Evolutionary conservation across 257 asterid species (phyloP).

Genomic region (Asclepias syriaca): DNA sequence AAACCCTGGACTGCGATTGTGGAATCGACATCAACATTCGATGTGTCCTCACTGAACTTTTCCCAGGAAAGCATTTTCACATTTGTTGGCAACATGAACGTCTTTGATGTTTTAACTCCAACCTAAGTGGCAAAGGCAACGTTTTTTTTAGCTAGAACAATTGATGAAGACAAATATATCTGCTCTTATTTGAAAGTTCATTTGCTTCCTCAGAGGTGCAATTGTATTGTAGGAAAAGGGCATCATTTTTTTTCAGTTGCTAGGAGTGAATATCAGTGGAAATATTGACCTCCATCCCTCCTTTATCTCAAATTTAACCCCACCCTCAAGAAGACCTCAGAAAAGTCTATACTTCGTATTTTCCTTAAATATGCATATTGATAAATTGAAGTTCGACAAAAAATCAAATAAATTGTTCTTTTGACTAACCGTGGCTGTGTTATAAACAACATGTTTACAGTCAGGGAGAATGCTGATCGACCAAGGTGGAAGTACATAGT

Average conservation of each 20-base stretch:
- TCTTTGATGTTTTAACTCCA: constrained; percentile 39
- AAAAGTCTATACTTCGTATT: background rate
- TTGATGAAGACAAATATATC: background rate
- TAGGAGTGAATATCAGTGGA: background rate
- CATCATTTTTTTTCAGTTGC: background rate
- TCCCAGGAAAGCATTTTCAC: constrained; percentile 56
- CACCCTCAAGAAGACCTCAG: background rate
- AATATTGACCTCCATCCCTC: background rate
- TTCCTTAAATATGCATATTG: background rate
- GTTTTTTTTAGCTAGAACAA: background rate
- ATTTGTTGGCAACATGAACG: constrained; percentile 56
- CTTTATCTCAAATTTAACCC: background rate
- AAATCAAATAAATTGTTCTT: background rate
- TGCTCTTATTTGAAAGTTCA: background rate
- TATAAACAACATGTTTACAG: constrained; percentile 60
- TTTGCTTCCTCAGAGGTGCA: background rate
- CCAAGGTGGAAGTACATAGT: constrained; percentile 87
- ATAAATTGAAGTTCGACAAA: background rate
- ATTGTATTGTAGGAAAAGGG: background rate
- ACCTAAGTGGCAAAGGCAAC: constrained; percentile 36
- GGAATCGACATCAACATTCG: constrained; percentile 47
- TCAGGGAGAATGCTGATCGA: constrained; percentile 91
- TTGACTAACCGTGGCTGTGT: constrained; percentile 76
- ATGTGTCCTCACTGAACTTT: constrained; percentile 61
- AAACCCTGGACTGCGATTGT: constrained; percentile 58